These are phyloP conservation scores for Chaetomiaceae sp. DNA, from an alignment of 2,329 filamentous ascomycete species.

Conservation along the genomic window DNA sequence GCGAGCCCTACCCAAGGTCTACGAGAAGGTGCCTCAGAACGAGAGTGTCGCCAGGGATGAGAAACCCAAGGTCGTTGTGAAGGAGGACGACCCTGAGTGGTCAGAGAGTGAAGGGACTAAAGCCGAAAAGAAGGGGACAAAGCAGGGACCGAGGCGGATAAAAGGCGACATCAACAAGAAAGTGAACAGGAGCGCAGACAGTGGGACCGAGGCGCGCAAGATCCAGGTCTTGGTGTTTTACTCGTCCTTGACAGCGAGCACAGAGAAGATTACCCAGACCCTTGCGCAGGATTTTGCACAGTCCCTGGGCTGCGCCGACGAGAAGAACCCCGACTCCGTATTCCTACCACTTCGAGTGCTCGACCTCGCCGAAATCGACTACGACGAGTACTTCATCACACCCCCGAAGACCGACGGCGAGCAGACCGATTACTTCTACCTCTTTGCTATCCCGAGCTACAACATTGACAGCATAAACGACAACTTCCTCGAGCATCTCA, in stretches of 20 bases:
- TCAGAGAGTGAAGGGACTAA: neutral
- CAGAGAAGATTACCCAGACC: slow-evolving; percentile 65
- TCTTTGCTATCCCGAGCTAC: slow-evolving; percentile 83
- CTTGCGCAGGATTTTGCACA: slow-evolving; percentile 54
- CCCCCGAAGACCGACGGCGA: slow-evolving; percentile 57
- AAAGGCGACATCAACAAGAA: slow-evolving; percentile 39
- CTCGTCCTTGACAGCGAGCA: slow-evolving; percentile 81
- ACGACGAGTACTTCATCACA: slow-evolving; percentile 86
- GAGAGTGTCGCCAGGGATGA: neutral
- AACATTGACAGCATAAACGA: slow-evolving; percentile 92
- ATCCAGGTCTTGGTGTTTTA: slow-evolving; percentile 81
- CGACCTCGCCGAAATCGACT: slow-evolving; percentile 81
- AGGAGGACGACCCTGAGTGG: slow-evolving; percentile 12
- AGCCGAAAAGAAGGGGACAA: slow-evolving; percentile 30
- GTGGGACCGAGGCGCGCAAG: slow-evolving; percentile 29
- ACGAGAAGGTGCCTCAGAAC: slow-evolving; percentile 20
- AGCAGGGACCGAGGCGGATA: slow-evolving; percentile 44
- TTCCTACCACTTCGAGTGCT: slow-evolving; percentile 60
- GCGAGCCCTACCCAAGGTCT: slow-evolving; percentile 36
- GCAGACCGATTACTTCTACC: slow-evolving; percentile 67
- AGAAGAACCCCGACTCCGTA: slow-evolving; percentile 28
- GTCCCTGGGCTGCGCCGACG: slow-evolving; percentile 43
- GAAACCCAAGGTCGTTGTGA: slow-evolving; percentile 15
- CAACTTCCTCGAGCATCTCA: slow-evolving; percentile 78
- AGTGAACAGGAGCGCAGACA: slow-evolving; percentile 26